These are phyloP conservation scores for Candida hungchunana DNA, from an alignment of 805 yeast species.

Conservation along the genomic window DNA sequence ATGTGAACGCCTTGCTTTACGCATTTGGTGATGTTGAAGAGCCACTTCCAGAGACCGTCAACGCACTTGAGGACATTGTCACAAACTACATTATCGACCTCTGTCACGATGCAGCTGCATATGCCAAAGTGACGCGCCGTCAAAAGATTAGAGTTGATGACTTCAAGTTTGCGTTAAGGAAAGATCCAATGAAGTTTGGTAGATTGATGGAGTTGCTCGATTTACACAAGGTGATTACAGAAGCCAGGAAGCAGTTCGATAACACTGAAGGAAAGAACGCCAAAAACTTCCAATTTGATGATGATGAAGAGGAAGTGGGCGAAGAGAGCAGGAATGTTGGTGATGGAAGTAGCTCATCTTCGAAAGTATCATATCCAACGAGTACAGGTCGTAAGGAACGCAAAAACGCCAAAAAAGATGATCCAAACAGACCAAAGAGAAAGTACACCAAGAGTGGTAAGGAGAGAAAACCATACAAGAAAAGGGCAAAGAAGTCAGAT, in stretches of 20 bases:
- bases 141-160: conserved; percentile 69
- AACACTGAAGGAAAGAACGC: conserved; percentile 47
- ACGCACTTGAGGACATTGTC: conserved; percentile 62
- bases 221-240: conserved; percentile 56
- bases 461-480: conserved; percentile 31
- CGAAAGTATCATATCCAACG: conserved; percentile 11
- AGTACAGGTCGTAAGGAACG: conserved; percentile 9
- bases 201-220: conserved; percentile 62
- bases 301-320: conserved; percentile 26
- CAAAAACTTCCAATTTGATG: conserved; percentile 25
- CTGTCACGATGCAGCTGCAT: conserved; percentile 48
- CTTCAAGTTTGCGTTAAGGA: conserved; percentile 63
- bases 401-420: conserved; percentile 13
- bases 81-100: conserved; percentile 60
- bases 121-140: conserved; percentile 48
- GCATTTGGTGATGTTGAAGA: conserved; percentile 72
- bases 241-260: conserved; percentile 65
- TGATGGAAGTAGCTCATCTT: conserved; percentile 14
- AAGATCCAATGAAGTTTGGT: conserved; percentile 63
- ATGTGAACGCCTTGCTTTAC: conserved; percentile 54
- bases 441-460: conserved; percentile 30
- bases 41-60: conserved; percentile 63
- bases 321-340: conserved; percentile 23
- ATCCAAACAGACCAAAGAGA: conserved; percentile 26
- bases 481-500: conserved; percentile 28